A percentile compares a stretch with the other conserved stretches of the same genome.
phyloP scores from a whole-genome alignment of 495 filamentous ascomycete genomes.

The Podospora tetraspora region DNA sequence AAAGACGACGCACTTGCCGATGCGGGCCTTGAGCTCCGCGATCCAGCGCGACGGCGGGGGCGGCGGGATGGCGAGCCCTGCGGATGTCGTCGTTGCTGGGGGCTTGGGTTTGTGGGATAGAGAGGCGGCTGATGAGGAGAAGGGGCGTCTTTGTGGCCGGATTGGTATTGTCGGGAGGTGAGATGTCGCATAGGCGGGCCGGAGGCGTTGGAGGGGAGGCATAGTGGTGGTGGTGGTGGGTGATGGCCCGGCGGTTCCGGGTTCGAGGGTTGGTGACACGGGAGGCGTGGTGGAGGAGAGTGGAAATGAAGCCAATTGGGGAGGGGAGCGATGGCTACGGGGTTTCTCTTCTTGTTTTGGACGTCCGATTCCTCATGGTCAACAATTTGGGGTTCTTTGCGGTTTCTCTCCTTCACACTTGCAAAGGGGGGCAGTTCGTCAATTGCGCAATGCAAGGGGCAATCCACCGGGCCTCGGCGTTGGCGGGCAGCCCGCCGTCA shows the following conservation, averaged over 20 bases:
- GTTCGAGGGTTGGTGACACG: background rate
- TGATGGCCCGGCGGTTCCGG: background rate
- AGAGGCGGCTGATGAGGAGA: background rate
- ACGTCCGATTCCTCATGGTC: background rate
- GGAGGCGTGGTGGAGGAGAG: background rate
- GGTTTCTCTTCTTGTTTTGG: background rate
- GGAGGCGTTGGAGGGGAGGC: background rate
- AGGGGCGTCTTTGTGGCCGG: background rate
- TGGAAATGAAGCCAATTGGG: background rate
- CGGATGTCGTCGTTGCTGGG: background rate
- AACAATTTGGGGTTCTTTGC: background rate
- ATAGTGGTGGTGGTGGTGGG: background rate
- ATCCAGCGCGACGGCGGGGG: conserved; percentile 61
- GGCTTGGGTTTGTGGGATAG: conserved; percentile 1
- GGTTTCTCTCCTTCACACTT: background rate
- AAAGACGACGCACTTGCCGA: conserved; percentile 83
- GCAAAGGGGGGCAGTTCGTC: background rate
- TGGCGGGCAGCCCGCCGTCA: background rate
- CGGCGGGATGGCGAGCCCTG: conserved; percentile 16
- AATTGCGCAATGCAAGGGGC: background rate
- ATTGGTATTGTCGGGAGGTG: background rate
- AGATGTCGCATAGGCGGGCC: background rate
- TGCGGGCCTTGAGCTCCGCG: conserved; percentile 60
- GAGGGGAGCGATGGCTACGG: background rate
- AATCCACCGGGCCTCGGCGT: background rate